A percentile compares a stretch with the other conserved stretches of the same genome.
Conservation (phyloP, 805 yeast genomes). For the Wickerhamomyces strasburgensis region DNA sequence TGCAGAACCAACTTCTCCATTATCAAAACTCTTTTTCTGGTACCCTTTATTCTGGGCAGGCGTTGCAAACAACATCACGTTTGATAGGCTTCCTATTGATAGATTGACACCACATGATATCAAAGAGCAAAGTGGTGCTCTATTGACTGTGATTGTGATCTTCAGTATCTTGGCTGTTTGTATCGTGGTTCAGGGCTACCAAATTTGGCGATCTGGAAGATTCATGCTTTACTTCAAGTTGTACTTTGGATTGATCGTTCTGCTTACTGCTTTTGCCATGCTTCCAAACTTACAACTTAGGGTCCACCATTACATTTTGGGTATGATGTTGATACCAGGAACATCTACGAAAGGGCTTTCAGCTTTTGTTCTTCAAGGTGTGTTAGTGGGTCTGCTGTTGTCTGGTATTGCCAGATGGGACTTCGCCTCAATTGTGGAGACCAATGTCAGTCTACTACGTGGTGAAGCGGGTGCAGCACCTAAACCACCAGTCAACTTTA, state of each 20-base stretch:
- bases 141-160: slow-evolving; percentile 54
- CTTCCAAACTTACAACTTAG: slow-evolving; percentile 71
- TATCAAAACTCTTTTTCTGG: slow-evolving; percentile 47
- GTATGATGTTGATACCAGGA: slow-evolving; percentile 75
- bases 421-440: slow-evolving; percentile 82
- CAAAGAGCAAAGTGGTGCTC: slow-evolving; percentile 70
- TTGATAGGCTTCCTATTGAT: slow-evolving; percentile 86
- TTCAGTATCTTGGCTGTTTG: slow-evolving; percentile 44
- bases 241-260: slow-evolving; percentile 43
- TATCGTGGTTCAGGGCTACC: slow-evolving; percentile 67
- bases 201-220: slow-evolving; percentile 74
- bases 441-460: slow-evolving; percentile 58
- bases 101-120: slow-evolving; percentile 71
- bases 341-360: slow-evolving; percentile 69
- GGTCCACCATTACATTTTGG: slow-evolving; percentile 78
- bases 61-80: slow-evolving; percentile 76
- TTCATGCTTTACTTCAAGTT: slow-evolving; percentile 53
- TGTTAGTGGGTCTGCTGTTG: slow-evolving; percentile 70
- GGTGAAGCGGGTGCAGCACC: slow-evolving; percentile 60
- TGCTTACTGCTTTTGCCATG: slow-evolving; percentile 39
- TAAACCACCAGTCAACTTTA: slow-evolving; percentile 45
- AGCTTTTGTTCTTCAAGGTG: slow-evolving; percentile 77
- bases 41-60: slow-evolving; percentile 83
- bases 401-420: slow-evolving; percentile 94
- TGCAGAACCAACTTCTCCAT: slow-evolving; percentile 33